A percentile compares a stretch with the other conserved stretches of the same genome.
Conservation (phyloP, 2,329 filamentous ascomycete species). For the Fusarium sp. region DNA sequence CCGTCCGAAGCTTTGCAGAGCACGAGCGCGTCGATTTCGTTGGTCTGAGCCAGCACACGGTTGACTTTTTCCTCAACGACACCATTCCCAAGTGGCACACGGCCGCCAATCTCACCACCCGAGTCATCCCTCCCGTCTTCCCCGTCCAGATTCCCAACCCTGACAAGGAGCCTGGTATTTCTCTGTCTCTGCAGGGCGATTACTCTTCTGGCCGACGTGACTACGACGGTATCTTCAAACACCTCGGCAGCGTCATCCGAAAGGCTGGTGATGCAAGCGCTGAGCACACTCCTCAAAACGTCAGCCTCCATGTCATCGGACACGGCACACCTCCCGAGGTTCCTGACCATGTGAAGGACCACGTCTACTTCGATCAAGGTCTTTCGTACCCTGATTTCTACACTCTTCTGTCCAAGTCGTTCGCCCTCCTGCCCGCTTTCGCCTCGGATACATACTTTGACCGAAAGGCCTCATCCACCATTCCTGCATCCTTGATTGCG, state of each 20-base stretch:
- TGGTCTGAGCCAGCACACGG: constrained; percentile 49
- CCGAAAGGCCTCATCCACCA: constrained; percentile 50
- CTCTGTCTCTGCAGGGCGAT: constrained; percentile 50
- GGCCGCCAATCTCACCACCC: constrained; percentile 33
- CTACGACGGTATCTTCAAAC: constrained; percentile 47
- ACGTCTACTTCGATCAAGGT: constrained; percentile 46
- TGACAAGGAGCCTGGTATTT: constrained; percentile 34
- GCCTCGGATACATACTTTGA: constrained; percentile 49
- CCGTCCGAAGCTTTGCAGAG: constrained; percentile 40
- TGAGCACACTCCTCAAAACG: constrained; percentile 26
- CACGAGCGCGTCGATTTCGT: constrained; percentile 47
- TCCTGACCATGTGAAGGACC: constrained; percentile 39
- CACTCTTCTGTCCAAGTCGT: constrained; percentile 38
- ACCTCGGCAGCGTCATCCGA: constrained; percentile 45
- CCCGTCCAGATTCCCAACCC: constrained; percentile 40
- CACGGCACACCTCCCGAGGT: constrained; percentile 47
- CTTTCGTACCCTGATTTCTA: constrained; percentile 51
- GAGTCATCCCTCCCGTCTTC: constrained; percentile 48
- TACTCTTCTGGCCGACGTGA: constrained; percentile 49
- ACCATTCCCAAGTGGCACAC: constrained; percentile 43
- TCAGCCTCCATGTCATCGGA: constrained; percentile 48
- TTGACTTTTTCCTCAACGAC: constrained; percentile 44
- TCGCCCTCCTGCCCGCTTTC: constrained; percentile 47
- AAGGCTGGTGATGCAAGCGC: constrained; percentile 33
- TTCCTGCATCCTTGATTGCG: constrained; percentile 49